These are phyloP conservation scores for Hamamelis virginiana DNA, from an alignment of 164 flowering plant genomes.

Conservation along the genomic window DNA sequence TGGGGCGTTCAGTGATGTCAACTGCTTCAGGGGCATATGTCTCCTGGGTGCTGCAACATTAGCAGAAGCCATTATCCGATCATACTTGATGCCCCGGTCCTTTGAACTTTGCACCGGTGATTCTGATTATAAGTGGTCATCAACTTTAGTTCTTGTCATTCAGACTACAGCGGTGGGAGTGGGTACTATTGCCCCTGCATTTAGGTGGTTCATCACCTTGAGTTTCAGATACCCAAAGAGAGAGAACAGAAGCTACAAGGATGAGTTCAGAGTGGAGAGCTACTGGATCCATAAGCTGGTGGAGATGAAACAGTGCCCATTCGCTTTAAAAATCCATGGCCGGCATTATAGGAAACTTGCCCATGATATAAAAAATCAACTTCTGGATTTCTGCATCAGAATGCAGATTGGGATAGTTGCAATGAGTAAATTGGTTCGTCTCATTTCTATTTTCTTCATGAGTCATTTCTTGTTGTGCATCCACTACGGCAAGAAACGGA, in stretches of 20 bases:
- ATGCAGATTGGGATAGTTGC: constrained; percentile 41
- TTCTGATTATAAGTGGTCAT: constrained; percentile 66
- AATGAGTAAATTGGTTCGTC: constrained; percentile 37
- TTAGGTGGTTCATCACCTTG: constrained; percentile 48
- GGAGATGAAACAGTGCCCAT: constrained; percentile 42
- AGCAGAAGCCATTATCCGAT: constrained; percentile 41
- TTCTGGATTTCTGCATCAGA: constrained; percentile 36
- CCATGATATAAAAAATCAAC: constrained; percentile 21
- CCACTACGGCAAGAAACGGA: constrained; percentile 13
- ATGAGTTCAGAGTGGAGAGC: constrained; percentile 29
- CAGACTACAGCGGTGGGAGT: constrained; percentile 45
- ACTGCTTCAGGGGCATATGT: constrained; percentile 52
- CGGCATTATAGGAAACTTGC: constrained; percentile 30
- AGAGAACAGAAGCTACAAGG: constrained; percentile 12
- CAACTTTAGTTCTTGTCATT: constrained; percentile 28
- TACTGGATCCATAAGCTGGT: constrained; percentile 49
- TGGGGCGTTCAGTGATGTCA: constrained; percentile 53
- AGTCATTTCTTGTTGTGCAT: constrained; percentile 19
- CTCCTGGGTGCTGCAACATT: constrained; percentile 39
- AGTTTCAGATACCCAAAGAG: constrained; percentile 38
- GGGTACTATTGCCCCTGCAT: constrained; percentile 54
- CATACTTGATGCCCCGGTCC: constrained; percentile 33
- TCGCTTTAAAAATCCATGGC: constrained; percentile 18
- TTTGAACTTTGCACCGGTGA: constrained; percentile 43
- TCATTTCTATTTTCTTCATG: constrained; percentile 31